phyloP scores from a whole-genome alignment of 23 red algal species.

The Gracilaria domingensis region DNA sequence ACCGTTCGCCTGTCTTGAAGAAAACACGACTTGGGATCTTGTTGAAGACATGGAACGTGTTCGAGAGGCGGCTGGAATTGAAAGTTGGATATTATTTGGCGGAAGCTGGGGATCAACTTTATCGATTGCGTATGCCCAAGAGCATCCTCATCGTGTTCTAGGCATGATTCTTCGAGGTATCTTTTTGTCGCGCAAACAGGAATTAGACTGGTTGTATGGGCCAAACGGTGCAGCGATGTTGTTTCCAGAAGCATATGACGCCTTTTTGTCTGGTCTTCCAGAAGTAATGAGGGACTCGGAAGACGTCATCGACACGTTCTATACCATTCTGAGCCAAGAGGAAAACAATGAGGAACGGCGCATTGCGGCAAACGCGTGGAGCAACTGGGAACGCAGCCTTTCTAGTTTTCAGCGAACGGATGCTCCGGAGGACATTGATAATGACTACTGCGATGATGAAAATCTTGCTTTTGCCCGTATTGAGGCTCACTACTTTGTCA shows the following conservation, averaged over 20 bases:
- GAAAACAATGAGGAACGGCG: constrained; percentile 44
- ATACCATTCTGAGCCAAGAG: constrained; percentile 55
- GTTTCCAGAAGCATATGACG: constrained; percentile 67
- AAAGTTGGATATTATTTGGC: constrained; percentile 75
- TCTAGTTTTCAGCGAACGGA: constrained; percentile 43
- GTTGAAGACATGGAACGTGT: constrained; percentile 73
- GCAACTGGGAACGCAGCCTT: constrained; percentile 67
- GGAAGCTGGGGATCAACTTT: constrained; percentile 87
- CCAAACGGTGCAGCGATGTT: constrained; percentile 72
- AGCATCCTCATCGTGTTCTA: constrained; percentile 70
- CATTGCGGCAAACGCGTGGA: constrained; percentile 76
- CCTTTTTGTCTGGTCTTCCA: constrained; percentile 62
- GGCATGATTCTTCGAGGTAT: constrained; percentile 81
- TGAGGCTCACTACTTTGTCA: constrained; percentile 84
- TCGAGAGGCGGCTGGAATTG: constrained; percentile 52
- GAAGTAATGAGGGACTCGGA: constrained; percentile 38
- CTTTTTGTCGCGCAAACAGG: constrained; percentile 72
- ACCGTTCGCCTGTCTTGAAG: constrained; percentile 64
- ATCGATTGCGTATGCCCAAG: constrained; percentile 72
- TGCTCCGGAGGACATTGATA: constrained; percentile 15
- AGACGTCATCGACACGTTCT: constrained; percentile 56
- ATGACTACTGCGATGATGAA: constrained; percentile 57
- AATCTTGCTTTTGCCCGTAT: constrained; percentile 83
- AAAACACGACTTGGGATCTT: constrained; percentile 86
- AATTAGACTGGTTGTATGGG: constrained; percentile 82